phyloP scores from a whole-genome alignment of 1,284 basidiomycete genomes.

The Veloboletus limbatus region DNA sequence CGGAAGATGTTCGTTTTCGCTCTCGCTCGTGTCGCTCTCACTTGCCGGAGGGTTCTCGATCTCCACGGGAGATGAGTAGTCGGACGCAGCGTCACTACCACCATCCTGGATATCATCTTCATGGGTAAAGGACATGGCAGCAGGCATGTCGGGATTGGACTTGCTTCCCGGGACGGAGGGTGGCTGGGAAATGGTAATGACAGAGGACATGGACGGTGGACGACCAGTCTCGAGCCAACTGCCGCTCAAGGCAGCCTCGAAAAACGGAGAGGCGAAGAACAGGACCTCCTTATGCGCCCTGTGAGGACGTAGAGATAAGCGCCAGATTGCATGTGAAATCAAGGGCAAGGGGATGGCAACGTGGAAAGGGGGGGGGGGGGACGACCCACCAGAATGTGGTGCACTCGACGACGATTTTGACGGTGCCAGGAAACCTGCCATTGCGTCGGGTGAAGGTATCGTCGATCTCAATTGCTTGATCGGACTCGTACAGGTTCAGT shows the following conservation, averaged over 20 bases:
- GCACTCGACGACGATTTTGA: slow-evolving; percentile 80
- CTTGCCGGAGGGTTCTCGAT: slow-evolving; percentile 25
- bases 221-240: slow-evolving; percentile 75
- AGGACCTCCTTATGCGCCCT: slow-evolving; percentile 86
- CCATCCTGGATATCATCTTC: slow-evolving; percentile 45
- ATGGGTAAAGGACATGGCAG: slow-evolving; percentile 56
- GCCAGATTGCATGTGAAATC: too few species aligned
- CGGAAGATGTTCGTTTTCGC: slow-evolving; percentile 37
- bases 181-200: slow-evolving; percentile 78
- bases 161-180: slow-evolving; percentile 52
- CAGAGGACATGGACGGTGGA: slow-evolving; percentile 71
- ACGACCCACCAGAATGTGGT: slow-evolving; percentile 80
- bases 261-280: slow-evolving; percentile 83
- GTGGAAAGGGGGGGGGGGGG: too few species aligned
- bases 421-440: slow-evolving; percentile 68
- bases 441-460: slow-evolving; percentile 62
- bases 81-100: slow-evolving; percentile 28
- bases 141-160: slow-evolving; percentile 39
- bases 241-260: slow-evolving; percentile 78
- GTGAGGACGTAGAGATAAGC: slow-evolving; percentile 5
- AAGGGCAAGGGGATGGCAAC: too few species aligned
- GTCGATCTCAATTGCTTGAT: slow-evolving; percentile 71
- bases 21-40: slow-evolving; percentile 36
- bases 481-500: slow-evolving; percentile 59
- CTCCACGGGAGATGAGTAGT: slow-evolving; percentile 38